Percentiles rank a stretch among this genome's conserved stretches.
phyloP scores from a whole-genome alignment of 2,329 filamentous ascomycete species.

The Fragosphaeria purpurea region DNA sequence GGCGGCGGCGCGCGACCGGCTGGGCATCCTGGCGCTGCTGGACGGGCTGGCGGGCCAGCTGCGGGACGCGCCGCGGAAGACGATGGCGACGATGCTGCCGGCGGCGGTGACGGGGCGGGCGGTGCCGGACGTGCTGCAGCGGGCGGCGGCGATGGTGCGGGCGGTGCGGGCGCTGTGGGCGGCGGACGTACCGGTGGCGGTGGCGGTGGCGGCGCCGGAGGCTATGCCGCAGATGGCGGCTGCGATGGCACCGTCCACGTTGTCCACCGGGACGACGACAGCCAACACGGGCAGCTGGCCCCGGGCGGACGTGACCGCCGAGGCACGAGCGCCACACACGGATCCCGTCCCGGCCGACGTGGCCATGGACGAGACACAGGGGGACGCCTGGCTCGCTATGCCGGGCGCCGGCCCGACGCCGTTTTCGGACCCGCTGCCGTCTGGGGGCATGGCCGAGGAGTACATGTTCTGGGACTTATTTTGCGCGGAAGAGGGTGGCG shows the following conservation, averaged over 20 bases:
- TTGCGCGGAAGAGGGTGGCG: too few relatives aligned
- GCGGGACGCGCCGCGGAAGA: constrained; percentile 1
- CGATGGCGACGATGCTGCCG: too few relatives aligned
- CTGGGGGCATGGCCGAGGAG: constrained; percentile 8
- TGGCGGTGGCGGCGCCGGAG: too few relatives aligned
- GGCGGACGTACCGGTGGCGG: background rate
- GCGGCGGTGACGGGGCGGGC: background rate
- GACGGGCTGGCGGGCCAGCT: constrained; percentile 16
- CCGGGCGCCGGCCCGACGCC: background rate
- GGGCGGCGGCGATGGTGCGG: constrained; percentile 1
- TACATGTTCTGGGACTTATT: constrained; percentile 10
- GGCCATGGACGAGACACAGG: too few relatives aligned
- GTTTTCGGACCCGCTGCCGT: constrained; percentile 4
- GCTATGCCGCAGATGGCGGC: too few relatives aligned
- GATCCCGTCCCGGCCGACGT: background rate
- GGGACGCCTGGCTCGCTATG: background rate
- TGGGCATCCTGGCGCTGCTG: constrained; percentile 25
- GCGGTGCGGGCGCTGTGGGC: constrained; percentile 11
- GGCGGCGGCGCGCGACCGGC: constrained; percentile 17
- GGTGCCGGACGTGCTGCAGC: constrained; percentile 6
- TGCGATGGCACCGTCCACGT: too few relatives aligned
- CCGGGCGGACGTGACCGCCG: too few relatives aligned
- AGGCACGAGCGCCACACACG: too few relatives aligned
- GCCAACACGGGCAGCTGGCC: too few relatives aligned
- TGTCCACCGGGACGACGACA: too few relatives aligned